Evolutionary conservation across 805 yeast species (phyloP), one percentile per base, ranked within the genome.

Genomic region (Limtongia smithiae): DNA sequence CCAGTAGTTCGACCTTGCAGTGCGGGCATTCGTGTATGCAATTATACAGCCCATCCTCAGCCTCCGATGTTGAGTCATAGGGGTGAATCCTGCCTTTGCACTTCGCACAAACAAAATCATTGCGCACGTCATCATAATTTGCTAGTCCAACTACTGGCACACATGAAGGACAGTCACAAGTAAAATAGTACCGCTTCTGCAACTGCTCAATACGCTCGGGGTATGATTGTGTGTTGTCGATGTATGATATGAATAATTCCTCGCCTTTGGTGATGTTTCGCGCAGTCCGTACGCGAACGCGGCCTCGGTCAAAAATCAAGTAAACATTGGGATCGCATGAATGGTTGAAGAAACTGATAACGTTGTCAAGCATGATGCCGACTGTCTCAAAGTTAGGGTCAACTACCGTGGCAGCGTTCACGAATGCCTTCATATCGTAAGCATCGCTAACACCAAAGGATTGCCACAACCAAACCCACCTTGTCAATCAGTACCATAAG

Each of bases 321-420:
- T 25, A 35, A 21, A 44, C 44, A 25, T 55, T 55, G 22, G 59
- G 59, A 17, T 46, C 43, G 41, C 59, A 55, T 15, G 59, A 55
- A 27, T 55, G 59, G 36, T 55, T 55, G 50, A 55, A 21, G 28
- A 46, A 42, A 3, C 54, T 27, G 28, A 59, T 31, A 8, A 43
- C 11, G 3, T 46, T 39, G 35, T 59, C 60, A 30, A 55, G 38
- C 46, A 43, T 48, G 11, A 35, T 14, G 2, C 55, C 55, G 18
- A 43, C 44, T 2, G 40, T 20, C 22, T 50, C 54, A 20, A 45
- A 50, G 8, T 21, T n/a, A 2, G 47, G 41, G 21, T 6, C 35
- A 14, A 39, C 38, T 11, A 50, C 32, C 8, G 50, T 20, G 3
- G 40, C 47, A 9, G 43, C 35, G 32, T 49, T 49, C 17, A 40